Evolutionary conservation across 2,329 filamentous ascomycete genomes (phyloP), one percentile per base, ranked within the genome.

Genomic region (Aciculosporium take): DNA sequence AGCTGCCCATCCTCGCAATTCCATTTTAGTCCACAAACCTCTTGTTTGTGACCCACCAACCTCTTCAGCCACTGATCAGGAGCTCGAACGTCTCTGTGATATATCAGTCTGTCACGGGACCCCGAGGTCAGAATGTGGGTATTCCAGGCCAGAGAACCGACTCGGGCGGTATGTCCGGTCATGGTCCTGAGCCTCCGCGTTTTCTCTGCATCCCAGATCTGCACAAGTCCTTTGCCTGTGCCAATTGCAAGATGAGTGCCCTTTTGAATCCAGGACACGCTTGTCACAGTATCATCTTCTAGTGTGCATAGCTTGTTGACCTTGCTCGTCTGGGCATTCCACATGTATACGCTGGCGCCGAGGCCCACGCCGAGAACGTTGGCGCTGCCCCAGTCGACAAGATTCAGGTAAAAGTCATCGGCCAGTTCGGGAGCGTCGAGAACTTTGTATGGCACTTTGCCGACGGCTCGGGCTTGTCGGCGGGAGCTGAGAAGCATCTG

Each of bases 361-460:
- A 98, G 66, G 0, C 91, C 91, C 33, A 98, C 91, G 6, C 89
- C 91, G 9, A 98, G 71, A 7, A 94, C 82, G 59, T 96, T 94
- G 51, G 84, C 87, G 53, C 85, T 93, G 33, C 91, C 91, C 91
- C 91, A 98, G 56, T 98, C 91, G 3, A 98, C 89, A 21, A 98
- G 67, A 54, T 98, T 98, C 28, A 98, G 70, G 54, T 98, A 98
- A 60, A 96, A 98, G 57, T 98, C 91, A 55, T 98, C 91, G 23
- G 89, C 88, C 35, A 98, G 66, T 57, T 96, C 91, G 2, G 91
- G 91, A 1, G 91, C 91, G 65, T 98, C 91, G 8, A 98, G 70
- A 2, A 98, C 91, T 62, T 98, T 98, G 64, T 93, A 98, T 0
- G 91, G 91, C 0, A 96, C 89, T 60, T 96, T 96, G 61, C 85